These are phyloP conservation scores for Artomyces pyxidatus DNA, from an alignment of 768 basidiomycete species.

Conservation along the genomic window DNA sequence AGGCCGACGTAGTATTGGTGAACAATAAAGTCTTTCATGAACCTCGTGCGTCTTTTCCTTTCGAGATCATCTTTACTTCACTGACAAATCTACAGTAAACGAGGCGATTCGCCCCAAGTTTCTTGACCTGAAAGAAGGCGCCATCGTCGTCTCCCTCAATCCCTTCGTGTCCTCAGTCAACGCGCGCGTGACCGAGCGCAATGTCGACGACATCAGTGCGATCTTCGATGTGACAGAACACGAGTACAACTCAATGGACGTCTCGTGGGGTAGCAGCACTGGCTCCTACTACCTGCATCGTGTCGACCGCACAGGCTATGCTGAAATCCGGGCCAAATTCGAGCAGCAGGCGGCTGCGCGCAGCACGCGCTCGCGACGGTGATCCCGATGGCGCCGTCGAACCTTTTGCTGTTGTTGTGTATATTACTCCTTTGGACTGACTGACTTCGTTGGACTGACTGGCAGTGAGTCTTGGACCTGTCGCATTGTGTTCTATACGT, in stretches of 20 bases:
- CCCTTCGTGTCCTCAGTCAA: conserved; percentile 71
- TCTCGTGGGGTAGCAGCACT: conserved; percentile 71
- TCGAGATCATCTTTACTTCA: background rate
- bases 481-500: no score
- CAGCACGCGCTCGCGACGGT: conserved; percentile 11
- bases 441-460: no score
- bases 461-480: no score
- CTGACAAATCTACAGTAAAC: conserved; percentile 49
- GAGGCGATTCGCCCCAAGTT: conserved; percentile 83
- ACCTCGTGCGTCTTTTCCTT: conserved; percentile 44
- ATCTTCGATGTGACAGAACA: conserved; percentile 57
- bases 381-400: no score
- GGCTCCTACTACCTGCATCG: conserved; percentile 72
- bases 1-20: conserved; percentile 88
- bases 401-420: no score
- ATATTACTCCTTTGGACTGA: no score
- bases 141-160: conserved; percentile 80
- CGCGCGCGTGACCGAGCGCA: conserved; percentile 77
- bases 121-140: conserved; percentile 89
- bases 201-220: conserved; percentile 73
- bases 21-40: conserved; percentile 83
- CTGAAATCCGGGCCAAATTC: conserved; percentile 12
- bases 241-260: conserved; percentile 29
- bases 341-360: conserved; percentile 4
- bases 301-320: conserved; percentile 65